A percentile compares a stretch with the other conserved stretches of the same genome.
Evolutionary conservation across 2,329 filamentous ascomycete species (phyloP).

Genomic region (Trichoderma endophyticum): DNA sequence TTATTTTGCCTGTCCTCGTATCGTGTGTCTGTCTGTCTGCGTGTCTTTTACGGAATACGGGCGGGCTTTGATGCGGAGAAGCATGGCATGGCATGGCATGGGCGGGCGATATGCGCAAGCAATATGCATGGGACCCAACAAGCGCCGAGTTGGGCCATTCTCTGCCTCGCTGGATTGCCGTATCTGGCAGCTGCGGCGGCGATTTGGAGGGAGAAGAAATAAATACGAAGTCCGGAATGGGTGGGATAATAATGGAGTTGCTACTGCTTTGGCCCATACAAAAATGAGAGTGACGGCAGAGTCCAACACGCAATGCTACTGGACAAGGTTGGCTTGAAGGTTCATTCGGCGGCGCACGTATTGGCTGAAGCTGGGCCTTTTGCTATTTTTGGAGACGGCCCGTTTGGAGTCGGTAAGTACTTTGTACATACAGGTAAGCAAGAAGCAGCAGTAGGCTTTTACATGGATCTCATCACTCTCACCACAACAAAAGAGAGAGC

Average conservation of each 20-base stretch:
- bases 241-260: background rate
- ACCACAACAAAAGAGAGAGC: background rate
- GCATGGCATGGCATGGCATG: background rate
- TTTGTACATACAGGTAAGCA: background rate
- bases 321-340: background rate
- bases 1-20: background rate
- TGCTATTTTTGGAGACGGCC: slow-evolving; percentile 16
- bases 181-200: background rate
- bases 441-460: background rate
- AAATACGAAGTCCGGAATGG: background rate
- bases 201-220: background rate
- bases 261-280: background rate
- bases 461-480: background rate
- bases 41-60: background rate
- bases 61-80: background rate
- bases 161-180: background rate
- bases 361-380: background rate
- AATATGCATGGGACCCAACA: background rate
- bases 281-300: background rate
- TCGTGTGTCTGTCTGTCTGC: background rate
- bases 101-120: background rate
- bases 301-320: background rate
- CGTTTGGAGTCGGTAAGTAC: background rate
- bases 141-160: background rate
- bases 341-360: background rate